Percentiles rank a stretch among this genome's conserved stretches.
Conservation (phyloP, 176 grass and related monocot species). For the Tillandsia leiboldiana region DNA sequence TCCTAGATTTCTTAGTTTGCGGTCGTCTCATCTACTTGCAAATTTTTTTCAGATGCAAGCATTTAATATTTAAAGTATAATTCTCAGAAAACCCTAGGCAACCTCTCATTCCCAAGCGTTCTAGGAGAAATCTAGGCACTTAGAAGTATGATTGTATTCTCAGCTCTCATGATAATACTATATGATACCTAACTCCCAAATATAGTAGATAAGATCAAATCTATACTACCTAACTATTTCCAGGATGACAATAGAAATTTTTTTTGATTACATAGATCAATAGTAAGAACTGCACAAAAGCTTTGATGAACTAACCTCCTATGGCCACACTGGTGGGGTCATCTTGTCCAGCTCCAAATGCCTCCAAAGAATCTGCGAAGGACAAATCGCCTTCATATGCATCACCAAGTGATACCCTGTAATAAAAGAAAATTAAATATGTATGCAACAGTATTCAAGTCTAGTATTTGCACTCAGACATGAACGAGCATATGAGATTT, state of each 20-base stretch:
- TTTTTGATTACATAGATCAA: background rate
- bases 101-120: too few relatives aligned
- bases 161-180: too few relatives aligned
- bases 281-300: constrained; percentile 4
- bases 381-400: constrained; percentile 64
- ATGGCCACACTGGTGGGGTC: constrained; percentile 88
- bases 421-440: constrained; percentile 11
- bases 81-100: too few relatives aligned
- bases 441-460: background rate
- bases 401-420: constrained; percentile 80
- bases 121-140: too few relatives aligned
- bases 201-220: too few relatives aligned
- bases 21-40: too few relatives aligned
- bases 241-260: background rate
- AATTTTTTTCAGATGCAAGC: too few relatives aligned
- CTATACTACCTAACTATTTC: background rate
- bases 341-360: constrained; percentile 88
- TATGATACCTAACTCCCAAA: too few relatives aligned
- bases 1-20: too few relatives aligned
- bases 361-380: constrained; percentile 70
- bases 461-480: too few relatives aligned
- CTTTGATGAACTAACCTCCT: constrained; percentile 54
- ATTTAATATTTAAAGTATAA: too few relatives aligned
- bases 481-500: background rate
- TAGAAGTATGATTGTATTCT: too few relatives aligned